A percentile compares a stretch with the other conserved stretches of the same genome.
These are phyloP conservation scores for Solanum medicagineum DNA, from an alignment of 257 asterid genomes.

Conservation along the genomic window DNA sequence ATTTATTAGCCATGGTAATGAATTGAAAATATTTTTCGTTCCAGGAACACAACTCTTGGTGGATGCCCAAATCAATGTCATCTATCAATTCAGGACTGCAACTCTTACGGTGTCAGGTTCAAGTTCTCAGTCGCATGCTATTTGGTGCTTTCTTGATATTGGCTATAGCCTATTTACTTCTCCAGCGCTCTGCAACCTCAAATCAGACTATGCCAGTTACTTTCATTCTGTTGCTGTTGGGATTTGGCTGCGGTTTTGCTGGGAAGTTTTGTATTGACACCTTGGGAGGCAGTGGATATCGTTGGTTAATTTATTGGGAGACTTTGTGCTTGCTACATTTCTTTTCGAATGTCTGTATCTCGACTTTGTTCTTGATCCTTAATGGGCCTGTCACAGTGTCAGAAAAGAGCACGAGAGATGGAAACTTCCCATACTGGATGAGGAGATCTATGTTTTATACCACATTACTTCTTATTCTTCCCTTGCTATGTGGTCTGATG, in stretches of 20 bases:
- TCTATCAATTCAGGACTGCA: conserved; percentile 56
- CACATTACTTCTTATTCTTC: conserved; percentile 30
- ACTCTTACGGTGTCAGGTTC: conserved; percentile 51
- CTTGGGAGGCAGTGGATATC: conserved; percentile 65
- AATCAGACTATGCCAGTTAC: conserved; percentile 84
- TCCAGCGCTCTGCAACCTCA: conserved; percentile 54
- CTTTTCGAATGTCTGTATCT: conserved; percentile 36
- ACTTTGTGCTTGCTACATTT: conserved; percentile 53
- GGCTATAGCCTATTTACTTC: conserved; percentile 41
- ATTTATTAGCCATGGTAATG: neutral
- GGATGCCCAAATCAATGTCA: conserved; percentile 62
- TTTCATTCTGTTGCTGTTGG: conserved; percentile 50
- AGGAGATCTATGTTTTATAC: conserved; percentile 36
- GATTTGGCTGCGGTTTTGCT: conserved; percentile 47
- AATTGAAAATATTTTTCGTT: neutral
- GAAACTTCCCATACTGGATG: conserved; percentile 41
- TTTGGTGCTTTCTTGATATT: conserved; percentile 51
- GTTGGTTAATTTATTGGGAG: conserved; percentile 72
- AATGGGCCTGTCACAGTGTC: conserved; percentile 48
- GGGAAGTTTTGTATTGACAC: conserved; percentile 80
- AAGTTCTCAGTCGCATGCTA: conserved; percentile 58
- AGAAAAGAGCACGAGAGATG: conserved; percentile 4
- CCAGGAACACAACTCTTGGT: conserved; percentile 68
- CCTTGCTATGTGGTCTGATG: conserved; percentile 65
- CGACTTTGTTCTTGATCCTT: conserved; percentile 37